Base-by-base conservation (phyloP, 2,329 filamentous ascomycete species). In the Bipolaris victoriae region DNA sequence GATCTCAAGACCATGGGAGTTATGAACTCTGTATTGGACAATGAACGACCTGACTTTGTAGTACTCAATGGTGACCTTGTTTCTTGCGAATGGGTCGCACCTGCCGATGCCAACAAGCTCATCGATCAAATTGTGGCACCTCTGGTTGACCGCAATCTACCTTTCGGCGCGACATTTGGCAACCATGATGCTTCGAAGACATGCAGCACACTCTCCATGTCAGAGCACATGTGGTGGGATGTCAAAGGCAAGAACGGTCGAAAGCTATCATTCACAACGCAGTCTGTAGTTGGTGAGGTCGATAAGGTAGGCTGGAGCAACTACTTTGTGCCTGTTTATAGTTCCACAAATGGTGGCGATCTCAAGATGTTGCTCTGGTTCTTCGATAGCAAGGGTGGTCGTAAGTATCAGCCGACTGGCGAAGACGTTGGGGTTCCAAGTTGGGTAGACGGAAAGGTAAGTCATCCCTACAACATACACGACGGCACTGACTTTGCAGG, bases 41-140 rank as follows among this genome's bases (percentile, higher is more conserved):
- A 71, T 0, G 88, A 90, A 56, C 65, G 58, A 0, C 82, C 85
- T 0, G 79, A 86, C 37, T 79, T 91, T 0, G 87, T 89, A 0
- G 84, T 91, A 0, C 73, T 91, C 26, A 91, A 90, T 52, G 89
- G 89, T 13, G 89, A 91, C 64, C 78, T 91, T 3, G 87, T 90
- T 52, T 89, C 88, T 0, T 88, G 89, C 37, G 88, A 91, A 57
- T 67, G 64, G 45, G 55, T 71, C 3, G 60, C 52, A 9, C 55
- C 63, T 9, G 52, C 62, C 2, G 58, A 66, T 22, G 52, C 49
- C n/a, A 70, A 66, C 5, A 22, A 41, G 1, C 36, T 69, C 33
- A 61, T 73, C 29, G 66, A 73, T 39, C 65, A 67, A 36, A 52
- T 73, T 18, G 53, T 72, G 15, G 39, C 59, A 7, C 72, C 72